Conservation (phyloP, 2,329 filamentous ascomycete genomes). For the Trichoderma sp. region DNA sequence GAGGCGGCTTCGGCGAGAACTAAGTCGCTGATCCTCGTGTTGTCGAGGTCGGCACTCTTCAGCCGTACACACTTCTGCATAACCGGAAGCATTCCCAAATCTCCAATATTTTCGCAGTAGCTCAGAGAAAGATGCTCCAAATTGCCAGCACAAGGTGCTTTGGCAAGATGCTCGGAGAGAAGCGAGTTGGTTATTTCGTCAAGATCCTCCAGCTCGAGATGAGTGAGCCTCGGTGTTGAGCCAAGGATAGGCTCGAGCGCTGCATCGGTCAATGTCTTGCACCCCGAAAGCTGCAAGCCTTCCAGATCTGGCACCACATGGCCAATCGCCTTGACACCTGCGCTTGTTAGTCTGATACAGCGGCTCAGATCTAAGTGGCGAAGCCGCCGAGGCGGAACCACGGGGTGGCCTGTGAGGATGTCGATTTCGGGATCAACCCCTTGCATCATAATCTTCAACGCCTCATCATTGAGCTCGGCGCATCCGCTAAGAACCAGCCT, state of each 20-base stretch:
- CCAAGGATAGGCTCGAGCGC: constrained; percentile 72
- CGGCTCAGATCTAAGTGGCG: constrained; percentile 84
- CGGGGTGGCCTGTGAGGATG: constrained; percentile 71
- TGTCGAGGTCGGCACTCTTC: constrained; percentile 81
- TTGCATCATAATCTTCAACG: constrained; percentile 72
- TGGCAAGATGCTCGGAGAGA: constrained; percentile 71
- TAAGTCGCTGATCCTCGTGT: constrained; percentile 86
- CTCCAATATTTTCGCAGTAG: constrained; percentile 84
- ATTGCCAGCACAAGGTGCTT: constrained; percentile 68
- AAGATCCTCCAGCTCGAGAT: constrained; percentile 88
- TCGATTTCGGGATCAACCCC: constrained; percentile 78
- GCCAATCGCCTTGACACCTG: constrained; percentile 69
- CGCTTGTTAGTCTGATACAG: constrained; percentile 72
- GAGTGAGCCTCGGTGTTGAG: constrained; percentile 74
- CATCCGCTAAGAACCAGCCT: constrained; percentile 81
- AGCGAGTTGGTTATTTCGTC: constrained; percentile 73
- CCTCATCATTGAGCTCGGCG: constrained; percentile 72
- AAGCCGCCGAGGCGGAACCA: constrained; percentile 75
- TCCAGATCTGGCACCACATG: constrained; percentile 77
- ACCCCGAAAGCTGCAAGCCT: constrained; percentile 80
- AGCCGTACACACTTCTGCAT: constrained; percentile 73
- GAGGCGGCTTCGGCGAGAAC: constrained; percentile 80
- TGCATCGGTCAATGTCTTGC: constrained; percentile 70
- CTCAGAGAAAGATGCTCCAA: constrained; percentile 84
- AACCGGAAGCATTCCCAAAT: constrained; percentile 79